Percentiles rank a stretch among this genome's conserved stretches.
phyloP scores from a whole-genome alignment of 495 filamentous ascomycete genomes.

The Hypoxylon intermedium region DNA sequence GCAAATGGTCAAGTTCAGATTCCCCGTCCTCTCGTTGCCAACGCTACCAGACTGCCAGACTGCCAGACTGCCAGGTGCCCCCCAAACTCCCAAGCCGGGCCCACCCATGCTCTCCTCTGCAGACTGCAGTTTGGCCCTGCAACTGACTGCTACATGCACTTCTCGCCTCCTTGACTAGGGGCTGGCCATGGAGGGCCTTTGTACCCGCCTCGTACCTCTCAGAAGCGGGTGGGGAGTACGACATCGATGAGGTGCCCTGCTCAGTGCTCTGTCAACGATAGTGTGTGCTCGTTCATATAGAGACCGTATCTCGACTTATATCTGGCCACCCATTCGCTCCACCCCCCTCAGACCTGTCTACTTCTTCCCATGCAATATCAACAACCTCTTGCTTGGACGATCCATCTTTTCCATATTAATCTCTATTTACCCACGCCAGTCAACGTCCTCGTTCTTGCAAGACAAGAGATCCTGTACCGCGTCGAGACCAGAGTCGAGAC shows the following conservation, averaged over 20 bases:
- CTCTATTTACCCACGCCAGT: constrained; percentile 56
- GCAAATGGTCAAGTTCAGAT: constrained; percentile 21
- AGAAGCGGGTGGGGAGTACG: constrained; percentile 32
- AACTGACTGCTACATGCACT: constrained; percentile 30
- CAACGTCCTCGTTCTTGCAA: constrained; percentile 42
- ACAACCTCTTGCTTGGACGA: constrained; percentile 43
- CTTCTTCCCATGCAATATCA: constrained; percentile 45
- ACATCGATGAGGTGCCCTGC: constrained; percentile 28
- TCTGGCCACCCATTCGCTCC: constrained; percentile 40
- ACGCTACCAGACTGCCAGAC: neutral
- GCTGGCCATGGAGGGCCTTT: constrained; percentile 28
- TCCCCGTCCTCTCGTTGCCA: constrained; percentile 24
- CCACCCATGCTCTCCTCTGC: constrained; percentile 33
- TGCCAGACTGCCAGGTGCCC: constrained; percentile 6
- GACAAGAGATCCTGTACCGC: constrained; percentile 48
- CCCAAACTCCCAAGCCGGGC: constrained; percentile 29
- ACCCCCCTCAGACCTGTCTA: constrained; percentile 30
- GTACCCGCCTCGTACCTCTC: constrained; percentile 35
- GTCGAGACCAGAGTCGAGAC: constrained; percentile 44
- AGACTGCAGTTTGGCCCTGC: constrained; percentile 34
- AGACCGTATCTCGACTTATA: constrained; percentile 40
- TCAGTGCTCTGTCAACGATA: constrained; percentile 27
- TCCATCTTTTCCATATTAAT: constrained; percentile 54
- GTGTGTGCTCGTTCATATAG: constrained; percentile 37
- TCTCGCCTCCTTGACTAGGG: constrained; percentile 40